A percentile compares a stretch with the other conserved stretches of the same genome.
Conservation (phyloP, 768 basidiomycete genomes). For the Amanita pseudoporphyria region DNA sequence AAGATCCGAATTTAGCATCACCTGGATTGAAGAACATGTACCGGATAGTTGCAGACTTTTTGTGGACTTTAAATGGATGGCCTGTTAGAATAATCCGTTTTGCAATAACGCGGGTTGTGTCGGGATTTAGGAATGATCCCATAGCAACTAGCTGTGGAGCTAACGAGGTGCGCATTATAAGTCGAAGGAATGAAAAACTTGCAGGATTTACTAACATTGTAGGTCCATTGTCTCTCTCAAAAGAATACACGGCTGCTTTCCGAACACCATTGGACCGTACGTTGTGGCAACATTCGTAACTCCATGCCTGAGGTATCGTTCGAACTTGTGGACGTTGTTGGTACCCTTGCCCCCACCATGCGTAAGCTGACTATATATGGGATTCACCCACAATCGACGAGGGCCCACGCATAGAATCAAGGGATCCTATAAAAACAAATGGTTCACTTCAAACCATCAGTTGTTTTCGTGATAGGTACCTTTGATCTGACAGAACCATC, state of each 20-base stretch:
- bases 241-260: slow-evolving; percentile 72
- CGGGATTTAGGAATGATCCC: slow-evolving; percentile 80
- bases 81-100: slow-evolving; percentile 95
- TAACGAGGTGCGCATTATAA: slow-evolving; percentile 17
- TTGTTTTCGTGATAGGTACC: slow-evolving; percentile 28
- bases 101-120: slow-evolving; percentile 84
- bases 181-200: background rate
- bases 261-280: slow-evolving; percentile 85
- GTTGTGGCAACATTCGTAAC: slow-evolving; percentile 74
- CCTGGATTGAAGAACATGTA: slow-evolving; percentile 98
- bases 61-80: slow-evolving; percentile 95
- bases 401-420: slow-evolving; percentile 85
- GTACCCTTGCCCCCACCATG: slow-evolving; percentile 83
- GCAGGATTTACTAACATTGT: slow-evolving; percentile 39
- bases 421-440: slow-evolving; percentile 51
- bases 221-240: slow-evolving; percentile 58
- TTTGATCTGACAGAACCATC: slow-evolving; percentile 84
- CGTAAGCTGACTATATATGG: slow-evolving; percentile 88
- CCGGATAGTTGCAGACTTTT: slow-evolving; percentile 92
- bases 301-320: slow-evolving; percentile 82
- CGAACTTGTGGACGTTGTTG: slow-evolving; percentile 97
- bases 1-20: slow-evolving; percentile 21
- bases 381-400: slow-evolving; percentile 74
- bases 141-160: slow-evolving; percentile 81
- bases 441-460: background rate